These are phyloP conservation scores for Trypanosomatidae sp. DNA, from an alignment of 208 protist genomes.

Conservation along the genomic window DNA sequence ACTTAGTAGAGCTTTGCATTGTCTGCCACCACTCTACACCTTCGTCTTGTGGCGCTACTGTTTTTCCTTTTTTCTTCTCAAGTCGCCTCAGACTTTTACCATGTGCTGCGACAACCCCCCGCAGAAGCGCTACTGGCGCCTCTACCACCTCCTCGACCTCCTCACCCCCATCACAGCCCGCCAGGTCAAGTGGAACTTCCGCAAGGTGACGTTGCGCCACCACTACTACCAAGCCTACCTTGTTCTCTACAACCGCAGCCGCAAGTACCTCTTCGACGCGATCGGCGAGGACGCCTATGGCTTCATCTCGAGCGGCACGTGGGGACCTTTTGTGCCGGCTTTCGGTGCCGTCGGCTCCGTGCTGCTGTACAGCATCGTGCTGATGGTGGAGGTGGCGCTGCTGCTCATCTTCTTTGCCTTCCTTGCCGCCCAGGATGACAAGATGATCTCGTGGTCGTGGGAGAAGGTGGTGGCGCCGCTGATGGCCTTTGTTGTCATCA, in stretches of 20 bases:
- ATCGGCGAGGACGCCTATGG: constrained; percentile 80
- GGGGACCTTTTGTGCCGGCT: constrained; percentile 74
- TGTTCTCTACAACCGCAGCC: constrained; percentile 70
- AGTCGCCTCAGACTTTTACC: too few relatives aligned
- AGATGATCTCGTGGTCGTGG: constrained; percentile 43
- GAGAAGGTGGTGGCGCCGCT: constrained; percentile 48
- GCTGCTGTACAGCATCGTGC: constrained; percentile 58
- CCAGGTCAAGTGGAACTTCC: constrained; percentile 84
- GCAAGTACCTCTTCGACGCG: constrained; percentile 83
- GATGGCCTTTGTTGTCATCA: constrained; percentile 49
- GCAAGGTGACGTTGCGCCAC: constrained; percentile 85
- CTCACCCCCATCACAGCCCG: constrained; percentile 61
- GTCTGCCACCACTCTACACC: too few relatives aligned
- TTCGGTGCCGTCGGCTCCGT: constrained; percentile 57
- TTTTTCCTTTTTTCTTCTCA: too few relatives aligned
- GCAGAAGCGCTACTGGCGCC: constrained; percentile 67
- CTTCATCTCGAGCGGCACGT: constrained; percentile 82
- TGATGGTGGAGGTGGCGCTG: constrained; percentile 55
- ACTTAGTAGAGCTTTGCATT: too few relatives aligned
- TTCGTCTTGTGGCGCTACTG: too few relatives aligned
- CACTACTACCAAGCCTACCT: constrained; percentile 89
- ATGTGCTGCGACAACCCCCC: constrained; percentile 34
- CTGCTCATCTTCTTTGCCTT: constrained; percentile 76
- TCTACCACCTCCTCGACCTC: constrained; percentile 88
- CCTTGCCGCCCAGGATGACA: constrained; percentile 49